These are phyloP conservation scores for Coccinonectria pachysandricola DNA, from an alignment of 2,329 filamentous ascomycete species.

Conservation along the genomic window DNA sequence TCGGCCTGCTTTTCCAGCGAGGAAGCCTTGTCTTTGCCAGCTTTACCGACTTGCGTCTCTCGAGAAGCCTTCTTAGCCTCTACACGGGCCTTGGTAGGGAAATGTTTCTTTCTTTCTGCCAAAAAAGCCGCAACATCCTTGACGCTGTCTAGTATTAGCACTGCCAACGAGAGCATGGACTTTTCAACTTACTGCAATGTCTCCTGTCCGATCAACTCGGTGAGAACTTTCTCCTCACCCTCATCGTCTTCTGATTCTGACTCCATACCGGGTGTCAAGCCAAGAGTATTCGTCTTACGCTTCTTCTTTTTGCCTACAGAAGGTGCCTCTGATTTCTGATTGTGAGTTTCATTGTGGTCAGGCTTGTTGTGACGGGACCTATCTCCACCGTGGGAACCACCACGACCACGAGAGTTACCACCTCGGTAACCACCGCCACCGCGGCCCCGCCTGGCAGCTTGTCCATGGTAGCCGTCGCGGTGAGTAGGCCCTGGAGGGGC, in stretches of 20 bases:
- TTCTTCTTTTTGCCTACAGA: conserved; percentile 57
- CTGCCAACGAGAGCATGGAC: too few relatives aligned
- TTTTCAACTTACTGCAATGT: conserved; percentile 47
- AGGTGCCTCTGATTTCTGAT: conserved; percentile 29
- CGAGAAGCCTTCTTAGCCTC: conserved; percentile 49
- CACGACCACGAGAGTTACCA: conserved; percentile 31
- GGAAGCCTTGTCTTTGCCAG: conserved; percentile 51
- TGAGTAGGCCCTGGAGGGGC: conserved; percentile 25
- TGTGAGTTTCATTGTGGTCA: conserved; percentile 21
- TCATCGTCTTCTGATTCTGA: conserved; percentile 57
- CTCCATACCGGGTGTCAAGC: conserved; percentile 56
- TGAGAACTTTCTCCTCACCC: conserved; percentile 58
- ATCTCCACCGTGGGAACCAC: conserved; percentile 34
- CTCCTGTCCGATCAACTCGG: conserved; percentile 44
- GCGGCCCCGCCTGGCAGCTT: conserved; percentile 25
- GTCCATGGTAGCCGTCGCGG: conserved; percentile 25
- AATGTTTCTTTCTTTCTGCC: conserved; percentile 68
- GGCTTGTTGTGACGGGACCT: conserved; percentile 28
- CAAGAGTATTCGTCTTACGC: conserved; percentile 60
- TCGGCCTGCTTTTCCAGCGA: conserved; percentile 50
- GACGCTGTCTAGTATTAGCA: too few relatives aligned
- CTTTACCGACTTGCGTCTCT: conserved; percentile 34
- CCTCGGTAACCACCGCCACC: conserved; percentile 27
- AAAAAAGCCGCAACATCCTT: conserved; percentile 73
- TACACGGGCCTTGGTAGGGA: conserved; percentile 64